Base-by-base conservation (phyloP, 2,329 filamentous ascomycete genomes). In the Botrytis deweyae region DNA sequence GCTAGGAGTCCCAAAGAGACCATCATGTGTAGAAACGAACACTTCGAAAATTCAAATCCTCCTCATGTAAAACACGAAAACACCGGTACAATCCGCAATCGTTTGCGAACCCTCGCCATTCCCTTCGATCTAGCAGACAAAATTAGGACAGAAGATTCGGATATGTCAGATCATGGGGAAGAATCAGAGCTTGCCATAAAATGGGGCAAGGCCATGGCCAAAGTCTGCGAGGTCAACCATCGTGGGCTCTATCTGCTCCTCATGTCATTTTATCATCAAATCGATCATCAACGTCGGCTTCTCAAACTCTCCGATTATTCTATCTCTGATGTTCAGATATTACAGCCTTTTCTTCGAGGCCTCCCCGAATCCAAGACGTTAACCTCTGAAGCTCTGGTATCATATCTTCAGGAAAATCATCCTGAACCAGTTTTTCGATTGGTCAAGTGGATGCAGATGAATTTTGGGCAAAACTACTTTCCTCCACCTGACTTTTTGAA, bases 191-290 rank as follows among this genome's bases (percentile, higher is more conserved):
- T 38, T 52, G 7, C 52, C 44, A 67, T 38, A 8, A 49, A n/a
- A 52, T 67, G 29, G 44, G 44, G 44, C 2, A 38, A 67, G 14
- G 6, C 22, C 36, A n/a, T 67, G 22, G 44, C 33, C 33, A 52
- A 22, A 36, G 18, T 38, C 2, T 67, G 12, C 44, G 29, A 67
- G 42, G 44, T n/a, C 25, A 33, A 40, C 20, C 44, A 49, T 52
- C 46, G 33, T 52, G 44, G 44, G 7, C n/a, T 52, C 22, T 67
- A 52, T 52, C 22, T 67, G 25, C 33, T 66, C 16, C 42, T 67
- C 33, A 67, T 67, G 64, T 67, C 44, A 10, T 67, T 67, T n/a
- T 52, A 67, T 33, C 33, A n/a, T 67, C n/a, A 29, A 20, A 33
- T 33, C 10, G 44, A 52, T 14, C 44, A n/a, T 10, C 22, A 33